A percentile compares a stretch with the other conserved stretches of the same genome.
These are phyloP conservation scores for Ulvella scutata DNA, from an alignment of 139 green algal species.

Conservation along the genomic window DNA sequence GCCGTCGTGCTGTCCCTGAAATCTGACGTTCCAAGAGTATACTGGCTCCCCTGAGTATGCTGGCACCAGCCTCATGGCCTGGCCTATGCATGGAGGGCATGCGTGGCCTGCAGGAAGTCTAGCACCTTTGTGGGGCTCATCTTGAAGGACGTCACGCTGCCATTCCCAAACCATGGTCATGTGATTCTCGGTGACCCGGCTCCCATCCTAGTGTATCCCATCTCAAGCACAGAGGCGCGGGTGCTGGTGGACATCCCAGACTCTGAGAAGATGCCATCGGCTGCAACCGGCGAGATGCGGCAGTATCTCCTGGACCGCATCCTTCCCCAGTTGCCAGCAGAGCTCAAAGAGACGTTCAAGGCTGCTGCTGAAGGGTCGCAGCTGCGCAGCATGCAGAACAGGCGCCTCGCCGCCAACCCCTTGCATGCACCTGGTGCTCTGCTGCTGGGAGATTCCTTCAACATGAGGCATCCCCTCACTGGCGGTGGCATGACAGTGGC, in stretches of 20 bases:
- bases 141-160: slow-evolving; percentile 50
- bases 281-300: slow-evolving; percentile 32
- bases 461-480: slow-evolving; percentile 96
- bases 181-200: slow-evolving; percentile 88
- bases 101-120: slow-evolving; percentile 36
- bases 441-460: slow-evolving; percentile 95
- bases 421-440: slow-evolving; percentile 69
- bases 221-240: slow-evolving; percentile 65
- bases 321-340: slow-evolving; percentile 14
- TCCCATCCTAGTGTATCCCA: slow-evolving; percentile 98
- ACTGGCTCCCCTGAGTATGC: no score
- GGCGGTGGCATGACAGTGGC: slow-evolving; percentile 76
- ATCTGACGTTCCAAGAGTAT: no score
- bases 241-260: not conserved
- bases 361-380: slow-evolving; percentile 5
- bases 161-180: slow-evolving; percentile 78
- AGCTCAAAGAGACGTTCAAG: not conserved
- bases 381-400: slow-evolving; percentile 74
- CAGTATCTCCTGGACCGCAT: slow-evolving; percentile 41
- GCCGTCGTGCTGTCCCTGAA: no score
- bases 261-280: slow-evolving; percentile 32
- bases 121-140: slow-evolving; percentile 86
- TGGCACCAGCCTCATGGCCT: no score
- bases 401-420: slow-evolving; percentile 54
- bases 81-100: no score